Percentiles rank a stretch among this genome's conserved stretches.
These are phyloP conservation scores for Podila verticillata DNA, from an alignment of 192 early-diverging fungal species.

Conservation along the genomic window DNA sequence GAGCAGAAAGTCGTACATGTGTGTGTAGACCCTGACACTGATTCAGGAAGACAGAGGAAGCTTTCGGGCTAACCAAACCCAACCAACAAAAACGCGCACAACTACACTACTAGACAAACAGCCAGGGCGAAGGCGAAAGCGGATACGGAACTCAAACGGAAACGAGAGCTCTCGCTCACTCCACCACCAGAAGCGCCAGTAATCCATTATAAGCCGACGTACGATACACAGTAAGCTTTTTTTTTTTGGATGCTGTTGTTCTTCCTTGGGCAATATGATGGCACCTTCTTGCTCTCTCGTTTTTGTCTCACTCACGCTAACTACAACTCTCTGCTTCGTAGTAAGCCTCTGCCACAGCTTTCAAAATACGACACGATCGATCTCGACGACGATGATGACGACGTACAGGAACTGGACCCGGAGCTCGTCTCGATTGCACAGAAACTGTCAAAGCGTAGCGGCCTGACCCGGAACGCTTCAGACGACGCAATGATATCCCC, in stretches of 20 bases:
- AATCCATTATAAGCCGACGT: neutral
- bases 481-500: neutral
- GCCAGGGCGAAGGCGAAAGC: slow-evolving; percentile 3
- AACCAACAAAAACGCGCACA: neutral
- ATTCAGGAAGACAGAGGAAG: neutral
- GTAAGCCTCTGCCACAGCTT: neutral
- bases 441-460: slow-evolving; percentile 47
- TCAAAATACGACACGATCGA: neutral
- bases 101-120: slow-evolving; percentile 13
- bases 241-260: too few relatives aligned
- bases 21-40: neutral
- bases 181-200: slow-evolving; percentile 53
- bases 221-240: slow-evolving; percentile 3
- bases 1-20: neutral
- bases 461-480: neutral
- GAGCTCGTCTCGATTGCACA: slow-evolving; percentile 51
- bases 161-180: slow-evolving; percentile 59
- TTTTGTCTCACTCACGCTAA: neutral
- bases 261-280: neutral
- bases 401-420: slow-evolving; percentile 52
- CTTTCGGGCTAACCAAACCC: neutral
- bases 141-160: slow-evolving; percentile 10
- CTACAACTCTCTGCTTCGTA: neutral
- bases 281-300: neutral
- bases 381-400: slow-evolving; percentile 15